Conservation (phyloP, 805 yeast genomes). For the Isabelozyma pseudorhagii region DNA sequence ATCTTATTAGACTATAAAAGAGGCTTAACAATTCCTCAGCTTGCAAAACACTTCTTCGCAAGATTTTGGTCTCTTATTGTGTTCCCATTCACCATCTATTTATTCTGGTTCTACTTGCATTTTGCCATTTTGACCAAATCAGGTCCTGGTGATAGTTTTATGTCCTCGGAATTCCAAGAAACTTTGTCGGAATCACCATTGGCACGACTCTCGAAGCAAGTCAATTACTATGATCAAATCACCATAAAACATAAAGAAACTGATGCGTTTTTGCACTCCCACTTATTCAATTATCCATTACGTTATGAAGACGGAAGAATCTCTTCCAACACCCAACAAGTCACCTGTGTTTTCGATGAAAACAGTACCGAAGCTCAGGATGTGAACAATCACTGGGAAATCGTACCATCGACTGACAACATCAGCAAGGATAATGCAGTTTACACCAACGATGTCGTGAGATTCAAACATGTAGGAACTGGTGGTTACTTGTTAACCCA, state of each 20-base stretch:
- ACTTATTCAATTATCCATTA: conserved; percentile 69
- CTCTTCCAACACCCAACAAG: conserved; percentile 93
- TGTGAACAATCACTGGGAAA: conserved; percentile 79
- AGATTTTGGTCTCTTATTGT: conserved; percentile 70
- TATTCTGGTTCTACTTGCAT: conserved; percentile 90
- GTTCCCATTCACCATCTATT: conserved; percentile 76
- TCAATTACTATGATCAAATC: conserved; percentile 72
- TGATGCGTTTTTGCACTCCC: conserved; percentile 79
- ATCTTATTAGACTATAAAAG: conserved; percentile 66
- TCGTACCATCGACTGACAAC: conserved; percentile 56
- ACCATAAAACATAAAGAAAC: conserved; percentile 82
- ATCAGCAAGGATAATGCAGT: conserved; percentile 48
- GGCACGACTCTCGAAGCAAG: conserved; percentile 65
- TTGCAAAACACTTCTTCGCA: conserved; percentile 69
- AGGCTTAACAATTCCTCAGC: conserved; percentile 56
- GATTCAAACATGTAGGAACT: conserved; percentile 79
- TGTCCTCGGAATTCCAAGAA: conserved; percentile 95
- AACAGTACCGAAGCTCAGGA: conserved; percentile 36
- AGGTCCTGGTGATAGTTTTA: conserved; percentile 94
- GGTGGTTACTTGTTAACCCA: conserved; percentile 81
- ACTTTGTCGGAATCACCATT: conserved; percentile 80
- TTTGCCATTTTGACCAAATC: conserved; percentile 77
- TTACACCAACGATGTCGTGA: conserved; percentile 66
- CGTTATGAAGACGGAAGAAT: conserved; percentile 96
- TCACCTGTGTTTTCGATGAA: conserved; percentile 60